Percentiles rank a stretch among this genome's conserved stretches.
Conservation (phyloP, 805 yeast species). For the Aciculoconidium aculeatum region DNA sequence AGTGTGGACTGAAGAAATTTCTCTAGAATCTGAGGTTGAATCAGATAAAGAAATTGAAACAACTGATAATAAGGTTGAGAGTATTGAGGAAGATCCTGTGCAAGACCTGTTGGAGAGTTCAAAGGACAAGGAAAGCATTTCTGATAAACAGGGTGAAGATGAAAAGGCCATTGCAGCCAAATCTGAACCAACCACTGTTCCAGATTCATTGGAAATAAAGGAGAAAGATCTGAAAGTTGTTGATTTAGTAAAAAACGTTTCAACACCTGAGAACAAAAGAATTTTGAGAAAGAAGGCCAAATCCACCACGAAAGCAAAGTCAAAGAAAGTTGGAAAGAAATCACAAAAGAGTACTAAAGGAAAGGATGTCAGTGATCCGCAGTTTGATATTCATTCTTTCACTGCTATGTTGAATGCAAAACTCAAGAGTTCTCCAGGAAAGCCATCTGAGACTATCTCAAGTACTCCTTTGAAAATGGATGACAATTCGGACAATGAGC, state of each 20-base stretch:
- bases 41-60: slow-evolving; percentile 1
- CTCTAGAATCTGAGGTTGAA: slow-evolving; percentile 1
- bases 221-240: slow-evolving; percentile 3
- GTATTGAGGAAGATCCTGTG: not conserved
- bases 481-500: too few relatives aligned
- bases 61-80: slow-evolving; percentile 1
- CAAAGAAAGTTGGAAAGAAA: slow-evolving; percentile 1
- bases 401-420: slow-evolving; percentile 21
- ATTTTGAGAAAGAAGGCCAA: too few relatives aligned
- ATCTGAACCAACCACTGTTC: too few relatives aligned
- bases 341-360: slow-evolving; percentile 2
- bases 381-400: slow-evolving; percentile 22
- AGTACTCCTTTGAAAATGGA: too few relatives aligned
- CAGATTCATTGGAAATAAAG: too few relatives aligned
- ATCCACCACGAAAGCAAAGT: not conserved
- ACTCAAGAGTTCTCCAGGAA: slow-evolving; percentile 8
- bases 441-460: too few relatives aligned
- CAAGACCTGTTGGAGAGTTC: slow-evolving; percentile 1
- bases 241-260: too few relatives aligned
- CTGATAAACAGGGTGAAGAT: too few relatives aligned
- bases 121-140: not conserved
- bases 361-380: slow-evolving; percentile 1
- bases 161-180: too few relatives aligned
- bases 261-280: too few relatives aligned
- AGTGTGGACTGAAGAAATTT: slow-evolving; percentile 10